Evolutionary conservation across 2,329 filamentous ascomycete species (phyloP).

Genomic region (Penicillium sumatraense): DNA sequence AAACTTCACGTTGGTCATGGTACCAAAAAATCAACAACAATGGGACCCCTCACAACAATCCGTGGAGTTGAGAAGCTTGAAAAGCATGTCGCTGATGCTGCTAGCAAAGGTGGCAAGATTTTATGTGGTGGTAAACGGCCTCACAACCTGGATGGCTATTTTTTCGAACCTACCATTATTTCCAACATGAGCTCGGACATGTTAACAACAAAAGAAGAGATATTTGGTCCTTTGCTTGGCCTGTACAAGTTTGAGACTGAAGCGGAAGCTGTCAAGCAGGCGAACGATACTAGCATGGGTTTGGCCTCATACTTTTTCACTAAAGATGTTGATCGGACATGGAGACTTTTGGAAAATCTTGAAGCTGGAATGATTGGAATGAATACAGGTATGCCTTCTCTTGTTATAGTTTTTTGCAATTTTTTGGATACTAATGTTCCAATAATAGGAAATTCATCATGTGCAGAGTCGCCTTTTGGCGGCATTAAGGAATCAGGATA

Average conservation of each 20-base stretch:
- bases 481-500: conserved; percentile 69
- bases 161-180: conserved; percentile 69
- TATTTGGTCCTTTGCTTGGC: conserved; percentile 65
- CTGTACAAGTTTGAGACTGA: conserved; percentile 67
- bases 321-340: conserved; percentile 62
- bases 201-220: conserved; percentile 60
- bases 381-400: conserved; percentile 52
- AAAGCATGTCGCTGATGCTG: conserved; percentile 64
- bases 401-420: neutral
- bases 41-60: conserved; percentile 62
- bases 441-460: conserved; percentile 51
- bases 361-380: conserved; percentile 70
- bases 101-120: conserved; percentile 62
- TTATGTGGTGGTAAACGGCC: conserved; percentile 59
- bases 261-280: conserved; percentile 61
- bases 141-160: conserved; percentile 62
- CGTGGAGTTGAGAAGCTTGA: conserved; percentile 57
- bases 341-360: conserved; percentile 65
- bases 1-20: conserved; percentile 59
- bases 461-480: conserved; percentile 66
- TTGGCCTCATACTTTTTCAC: conserved; percentile 68
- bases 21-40: conserved; percentile 54
- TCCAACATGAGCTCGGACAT: conserved; percentile 61
- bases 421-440: neutral
- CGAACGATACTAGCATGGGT: conserved; percentile 65